Conservation (phyloP, 345 rosid genomes). For the Citrus mangshanensis region DNA sequence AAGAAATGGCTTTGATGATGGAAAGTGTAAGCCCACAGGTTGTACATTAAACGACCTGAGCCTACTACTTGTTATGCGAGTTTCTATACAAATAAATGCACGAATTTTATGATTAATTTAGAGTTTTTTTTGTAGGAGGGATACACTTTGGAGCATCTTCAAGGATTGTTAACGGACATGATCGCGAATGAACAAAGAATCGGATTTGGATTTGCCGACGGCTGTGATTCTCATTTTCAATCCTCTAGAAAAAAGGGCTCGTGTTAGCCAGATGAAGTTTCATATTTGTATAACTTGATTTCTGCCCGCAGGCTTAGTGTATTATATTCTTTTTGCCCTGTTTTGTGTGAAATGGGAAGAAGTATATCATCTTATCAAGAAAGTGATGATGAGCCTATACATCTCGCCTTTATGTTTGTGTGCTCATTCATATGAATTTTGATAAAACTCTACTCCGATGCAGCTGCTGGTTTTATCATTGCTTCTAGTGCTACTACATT, state of each 20-base stretch:
- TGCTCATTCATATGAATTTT: too few species aligned
- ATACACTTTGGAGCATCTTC: conserved; percentile 27
- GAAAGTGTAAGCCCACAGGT: conserved; percentile 23
- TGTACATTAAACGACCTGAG: not conserved
- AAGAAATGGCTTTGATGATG: conserved; percentile 39
- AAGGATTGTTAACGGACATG: conserved; percentile 29
- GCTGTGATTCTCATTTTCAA: not conserved
- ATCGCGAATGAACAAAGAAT: conserved; percentile 12
- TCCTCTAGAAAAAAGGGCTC: not conserved
- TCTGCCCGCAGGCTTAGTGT: not conserved
- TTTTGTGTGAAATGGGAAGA: too few species aligned
- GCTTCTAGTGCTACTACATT: too few species aligned
- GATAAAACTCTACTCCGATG: too few species aligned
- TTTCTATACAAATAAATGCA: not conserved
- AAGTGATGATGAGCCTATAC: too few species aligned
- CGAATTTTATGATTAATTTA: not conserved
- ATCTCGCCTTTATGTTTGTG: too few species aligned
- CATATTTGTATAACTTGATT: not conserved
- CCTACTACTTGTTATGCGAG: too few species aligned
- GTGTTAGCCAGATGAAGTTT: not conserved
- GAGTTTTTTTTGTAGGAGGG: conserved; percentile 11
- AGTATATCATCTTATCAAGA: too few species aligned
- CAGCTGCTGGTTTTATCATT: too few species aligned
- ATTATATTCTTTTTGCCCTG: not conserved
- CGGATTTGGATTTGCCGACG: not conserved